Evolutionary conservation across 495 filamentous ascomycete species (phyloP).

Genomic region (Xylaria palmicola): DNA sequence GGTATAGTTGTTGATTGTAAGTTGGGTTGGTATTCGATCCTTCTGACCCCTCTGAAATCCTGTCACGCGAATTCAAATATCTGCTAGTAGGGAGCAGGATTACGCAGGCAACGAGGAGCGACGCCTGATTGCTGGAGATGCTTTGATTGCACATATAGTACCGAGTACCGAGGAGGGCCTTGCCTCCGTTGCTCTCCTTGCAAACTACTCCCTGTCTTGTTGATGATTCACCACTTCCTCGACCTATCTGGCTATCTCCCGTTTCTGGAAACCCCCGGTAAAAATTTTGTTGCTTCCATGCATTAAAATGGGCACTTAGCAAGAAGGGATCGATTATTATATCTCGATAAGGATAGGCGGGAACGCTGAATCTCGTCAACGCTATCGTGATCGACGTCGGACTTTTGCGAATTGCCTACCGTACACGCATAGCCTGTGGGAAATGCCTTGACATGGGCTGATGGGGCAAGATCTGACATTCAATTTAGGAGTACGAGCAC

Average conservation of each 20-base stretch:
- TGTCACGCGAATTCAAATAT: neutral
- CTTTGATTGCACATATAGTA: constrained; percentile 1
- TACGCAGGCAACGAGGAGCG: neutral
- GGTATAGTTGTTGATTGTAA: too few relatives aligned
- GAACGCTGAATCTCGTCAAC: constrained; percentile 4
- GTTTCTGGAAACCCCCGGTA: constrained; percentile 1
- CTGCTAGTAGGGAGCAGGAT: neutral
- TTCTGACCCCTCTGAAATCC: constrained; percentile 10
- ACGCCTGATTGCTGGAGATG: neutral
- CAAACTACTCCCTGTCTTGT: neutral
- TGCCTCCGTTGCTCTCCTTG: neutral
- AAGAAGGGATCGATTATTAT: neutral
- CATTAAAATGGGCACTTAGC: neutral
- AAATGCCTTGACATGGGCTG: neutral
- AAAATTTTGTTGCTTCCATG: neutral
- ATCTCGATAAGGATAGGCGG: neutral
- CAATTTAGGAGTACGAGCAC: constrained; percentile 10
- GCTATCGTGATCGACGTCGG: constrained; percentile 5
- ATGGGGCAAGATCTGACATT: constrained; percentile 4
- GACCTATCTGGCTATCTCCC: neutral
- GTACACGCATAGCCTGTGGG: neutral
- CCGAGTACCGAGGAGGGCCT: too few relatives aligned
- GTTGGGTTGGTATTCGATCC: too few relatives aligned
- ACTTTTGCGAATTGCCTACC: neutral
- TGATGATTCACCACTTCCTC: neutral